phyloP scores from a whole-genome alignment of 306 rosid genomes.

The Adenanthera pavonina region DNA sequence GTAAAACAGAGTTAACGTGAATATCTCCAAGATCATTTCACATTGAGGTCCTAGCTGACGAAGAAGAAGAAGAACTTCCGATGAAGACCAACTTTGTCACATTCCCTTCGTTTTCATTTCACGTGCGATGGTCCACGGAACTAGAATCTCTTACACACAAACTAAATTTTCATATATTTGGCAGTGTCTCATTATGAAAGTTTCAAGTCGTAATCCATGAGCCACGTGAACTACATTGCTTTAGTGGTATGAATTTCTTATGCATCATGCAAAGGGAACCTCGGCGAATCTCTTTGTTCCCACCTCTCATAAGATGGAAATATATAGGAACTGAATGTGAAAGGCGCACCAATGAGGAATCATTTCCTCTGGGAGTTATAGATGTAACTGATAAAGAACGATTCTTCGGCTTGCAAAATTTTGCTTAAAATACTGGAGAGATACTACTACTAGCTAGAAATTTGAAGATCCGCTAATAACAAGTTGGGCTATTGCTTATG shows the following conservation, averaged over 20 bases:
- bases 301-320: not conserved
- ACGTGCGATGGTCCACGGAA: no score
- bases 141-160: no score
- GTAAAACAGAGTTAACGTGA: no score
- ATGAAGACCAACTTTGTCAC: no score
- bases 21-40: no score
- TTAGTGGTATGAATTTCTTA: not conserved
- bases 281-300: not conserved
- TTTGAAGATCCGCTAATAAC: not conserved
- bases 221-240: no score
- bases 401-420: not conserved
- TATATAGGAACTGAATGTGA: not conserved
- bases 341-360: not conserved
- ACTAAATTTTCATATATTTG: no score
- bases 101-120: no score
- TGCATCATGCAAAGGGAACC: not conserved
- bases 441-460: not conserved
- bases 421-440: not conserved
- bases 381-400: not conserved
- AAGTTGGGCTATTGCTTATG: not conserved
- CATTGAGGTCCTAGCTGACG: no score
- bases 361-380: not conserved
- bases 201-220: no score
- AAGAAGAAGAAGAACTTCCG: no score
- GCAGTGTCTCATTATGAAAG: no score